Base-by-base conservation (phyloP, 1,284 basidiomycete species). In the Cutaneotrichosporon daszewskae region DNA sequence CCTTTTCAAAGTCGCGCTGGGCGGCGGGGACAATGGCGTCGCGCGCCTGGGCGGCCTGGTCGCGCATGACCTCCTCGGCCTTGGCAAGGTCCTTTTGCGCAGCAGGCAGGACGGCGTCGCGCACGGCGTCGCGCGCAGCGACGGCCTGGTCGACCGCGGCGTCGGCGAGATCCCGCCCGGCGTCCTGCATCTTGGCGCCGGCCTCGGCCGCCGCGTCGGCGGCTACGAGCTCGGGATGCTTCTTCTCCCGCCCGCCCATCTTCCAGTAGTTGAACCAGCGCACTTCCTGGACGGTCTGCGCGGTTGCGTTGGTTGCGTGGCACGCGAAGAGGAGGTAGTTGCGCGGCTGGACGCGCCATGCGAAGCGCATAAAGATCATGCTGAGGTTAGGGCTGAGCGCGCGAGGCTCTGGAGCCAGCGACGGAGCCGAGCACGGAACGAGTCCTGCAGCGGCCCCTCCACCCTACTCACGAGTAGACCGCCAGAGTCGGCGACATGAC, bases 261-360 rank as follows among this genome's bases (percentile, higher is more conserved):
- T 73, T 56, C 87, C 88, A 91, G 69, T 94, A 95, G 58, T 91
- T 85, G 48, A 85, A 62, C 68, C 90, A 95, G 29, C 91, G 82
- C 12, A 71, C 74, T n/a, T 83, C 85, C 70, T 96, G 89, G 17
- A 86, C 59, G 3, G 79, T 68, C 68, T 96, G 91, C 0, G 90
- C 85, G n/a, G 85, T 76, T 5, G 83, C 79, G 68, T 96, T 96
- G 42, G 89, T 94, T 14, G 79, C 74, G 72, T 96, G 91, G 68
- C 91, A 95, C 5, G 84, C 89, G 71, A 95, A 88, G 41, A 95
- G 78, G 43, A 95, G 78, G 75, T 94, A 90, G 71, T 97, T 97
- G 56, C 92, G 81, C 14, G 91, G 91, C 64, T 90, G 82, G 28
- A 96, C 91, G 48, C 81, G 81, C 92, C 92, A 96, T 49, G 91